These are phyloP conservation scores for Yamadazyma triangularis DNA, from an alignment of 1,139 yeast species.

Conservation along the genomic window DNA sequence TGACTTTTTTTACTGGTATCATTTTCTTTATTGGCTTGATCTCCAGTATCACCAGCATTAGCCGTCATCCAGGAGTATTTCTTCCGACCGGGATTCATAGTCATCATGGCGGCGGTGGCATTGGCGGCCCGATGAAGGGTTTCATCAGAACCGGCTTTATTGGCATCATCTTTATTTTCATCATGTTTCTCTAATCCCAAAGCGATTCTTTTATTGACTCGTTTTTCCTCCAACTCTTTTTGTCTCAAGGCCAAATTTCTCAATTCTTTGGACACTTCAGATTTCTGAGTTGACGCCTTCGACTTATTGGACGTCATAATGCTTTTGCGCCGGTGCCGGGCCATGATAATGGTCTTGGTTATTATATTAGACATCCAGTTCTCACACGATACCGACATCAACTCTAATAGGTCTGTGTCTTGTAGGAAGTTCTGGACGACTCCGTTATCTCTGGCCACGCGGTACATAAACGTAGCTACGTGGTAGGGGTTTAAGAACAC, in stretches of 20 bases:
- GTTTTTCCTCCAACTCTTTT: slow-evolving; percentile 74
- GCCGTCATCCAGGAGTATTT: slow-evolving; percentile 90
- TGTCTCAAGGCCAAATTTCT: slow-evolving; percentile 72
- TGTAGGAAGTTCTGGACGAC: slow-evolving; percentile 51
- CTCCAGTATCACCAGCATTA: slow-evolving; percentile 17
- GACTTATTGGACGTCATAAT: slow-evolving; percentile 29
- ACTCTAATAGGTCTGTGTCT: slow-evolving; percentile 60
- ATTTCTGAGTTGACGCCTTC: slow-evolving; percentile 41
- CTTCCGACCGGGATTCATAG: slow-evolving; percentile 66
- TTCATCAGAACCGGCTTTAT: slow-evolving; percentile 70
- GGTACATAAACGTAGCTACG: slow-evolving; percentile 57
- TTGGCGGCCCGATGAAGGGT: slow-evolving; percentile 88
- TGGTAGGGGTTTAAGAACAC: slow-evolving; percentile 70
- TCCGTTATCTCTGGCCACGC: slow-evolving; percentile 64
- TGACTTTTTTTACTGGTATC: slow-evolving; percentile 37
- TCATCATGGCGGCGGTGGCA: slow-evolving; percentile 94
- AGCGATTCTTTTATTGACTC: slow-evolving; percentile 64
- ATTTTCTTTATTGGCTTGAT: slow-evolving; percentile 12
- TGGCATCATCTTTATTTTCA: slow-evolving; percentile 47
- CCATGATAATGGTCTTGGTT: slow-evolving; percentile 67
- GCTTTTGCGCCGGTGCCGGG: slow-evolving; percentile 80
- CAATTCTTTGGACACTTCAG: slow-evolving; percentile 72
- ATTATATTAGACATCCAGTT: slow-evolving; percentile 74
- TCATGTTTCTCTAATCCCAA: slow-evolving; percentile 55
- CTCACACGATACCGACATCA: slow-evolving; percentile 80